Conservation (phyloP, 352 stramenopile species). For the Pythium plurisporium region DNA sequence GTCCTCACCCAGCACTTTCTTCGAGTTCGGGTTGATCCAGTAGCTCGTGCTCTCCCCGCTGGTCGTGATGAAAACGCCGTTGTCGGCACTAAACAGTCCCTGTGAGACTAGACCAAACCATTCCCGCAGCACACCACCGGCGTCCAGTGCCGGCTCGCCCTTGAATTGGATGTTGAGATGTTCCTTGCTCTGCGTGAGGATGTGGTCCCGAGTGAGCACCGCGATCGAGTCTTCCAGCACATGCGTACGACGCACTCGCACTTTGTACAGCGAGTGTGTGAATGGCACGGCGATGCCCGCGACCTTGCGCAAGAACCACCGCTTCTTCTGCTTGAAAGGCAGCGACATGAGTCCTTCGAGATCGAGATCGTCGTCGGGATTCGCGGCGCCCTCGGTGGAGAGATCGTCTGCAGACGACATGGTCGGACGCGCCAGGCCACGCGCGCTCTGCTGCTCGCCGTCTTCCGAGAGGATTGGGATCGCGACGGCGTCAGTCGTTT, state of each 20-base stretch:
- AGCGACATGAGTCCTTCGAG: constrained; percentile 40
- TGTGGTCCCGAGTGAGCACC: constrained; percentile 50
- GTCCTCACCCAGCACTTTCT: constrained; percentile 5
- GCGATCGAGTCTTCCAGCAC: constrained; percentile 68
- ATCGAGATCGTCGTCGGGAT: constrained; percentile 21
- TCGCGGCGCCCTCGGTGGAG: background rate
- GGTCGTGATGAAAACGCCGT: constrained; percentile 50
- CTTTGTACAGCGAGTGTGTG: constrained; percentile 54
- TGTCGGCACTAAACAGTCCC: constrained; percentile 46
- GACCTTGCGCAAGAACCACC: constrained; percentile 68
- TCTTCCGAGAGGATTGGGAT: constrained; percentile 15
- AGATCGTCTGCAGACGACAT: constrained; percentile 3
- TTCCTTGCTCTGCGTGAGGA: constrained; percentile 31
- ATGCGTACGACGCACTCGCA: constrained; percentile 46
- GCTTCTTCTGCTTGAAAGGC: constrained; percentile 38
- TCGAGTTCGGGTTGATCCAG: constrained; percentile 60
- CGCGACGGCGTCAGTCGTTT: constrained; percentile 20
- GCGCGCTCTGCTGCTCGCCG: background rate
- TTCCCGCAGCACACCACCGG: constrained; percentile 56
- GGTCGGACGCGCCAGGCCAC: background rate
- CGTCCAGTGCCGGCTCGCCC: constrained; percentile 60
- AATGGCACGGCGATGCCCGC: constrained; percentile 48
- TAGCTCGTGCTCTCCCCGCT: constrained; percentile 66
- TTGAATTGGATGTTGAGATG: constrained; percentile 75
- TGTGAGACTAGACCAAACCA: constrained; percentile 65